A percentile compares a stretch with the other conserved stretches of the same genome.
These are phyloP conservation scores for Metschnikowia lachancei DNA, from an alignment of 805 yeast species.

Conservation along the genomic window DNA sequence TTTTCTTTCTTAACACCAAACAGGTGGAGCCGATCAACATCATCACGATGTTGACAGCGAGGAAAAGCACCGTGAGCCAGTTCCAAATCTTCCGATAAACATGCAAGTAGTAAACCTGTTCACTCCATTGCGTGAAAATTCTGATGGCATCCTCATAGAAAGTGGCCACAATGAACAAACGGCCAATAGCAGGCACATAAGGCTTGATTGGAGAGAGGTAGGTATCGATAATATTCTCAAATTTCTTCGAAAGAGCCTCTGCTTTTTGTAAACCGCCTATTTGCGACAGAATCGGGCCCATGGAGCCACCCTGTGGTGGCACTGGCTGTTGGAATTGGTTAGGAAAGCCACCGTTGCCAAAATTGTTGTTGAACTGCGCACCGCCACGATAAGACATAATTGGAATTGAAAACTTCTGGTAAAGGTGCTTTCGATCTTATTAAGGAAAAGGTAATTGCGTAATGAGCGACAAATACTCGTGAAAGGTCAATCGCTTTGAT, in stretches of 20 bases:
- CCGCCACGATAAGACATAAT: conserved; percentile 45
- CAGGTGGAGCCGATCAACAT: conserved; percentile 75
- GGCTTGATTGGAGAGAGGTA: conserved; percentile 58
- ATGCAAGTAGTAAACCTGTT: conserved; percentile 82
- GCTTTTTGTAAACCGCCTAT: conserved; percentile 37
- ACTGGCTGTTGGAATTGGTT: conserved; percentile 14
- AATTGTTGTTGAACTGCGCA: conserved; percentile 39
- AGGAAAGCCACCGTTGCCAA: conserved; percentile 18
- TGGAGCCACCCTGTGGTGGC: conserved; percentile 17
- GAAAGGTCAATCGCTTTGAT: not conserved
- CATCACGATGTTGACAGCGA: conserved; percentile 57
- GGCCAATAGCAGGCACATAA: conserved; percentile 81
- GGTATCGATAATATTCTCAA: conserved; percentile 54
- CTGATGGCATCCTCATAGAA: conserved; percentile 87
- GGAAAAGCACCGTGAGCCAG: conserved; percentile 71
- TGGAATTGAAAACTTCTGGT: not conserved
- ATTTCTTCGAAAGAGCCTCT: conserved; percentile 50
- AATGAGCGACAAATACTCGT: not conserved
- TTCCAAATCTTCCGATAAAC: conserved; percentile 76
- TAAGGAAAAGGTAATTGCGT: not conserved
- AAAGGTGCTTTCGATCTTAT: no score
- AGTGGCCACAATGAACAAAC: conserved; percentile 89
- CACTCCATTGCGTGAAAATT: conserved; percentile 83
- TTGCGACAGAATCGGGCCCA: conserved; percentile 26
- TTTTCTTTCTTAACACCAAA: conserved; percentile 65